Evolutionary conservation across 2,329 filamentous ascomycete species (phyloP), one percentile per base, ranked within the genome.

Genomic region (Pseudocercospora fijiensis): DNA sequence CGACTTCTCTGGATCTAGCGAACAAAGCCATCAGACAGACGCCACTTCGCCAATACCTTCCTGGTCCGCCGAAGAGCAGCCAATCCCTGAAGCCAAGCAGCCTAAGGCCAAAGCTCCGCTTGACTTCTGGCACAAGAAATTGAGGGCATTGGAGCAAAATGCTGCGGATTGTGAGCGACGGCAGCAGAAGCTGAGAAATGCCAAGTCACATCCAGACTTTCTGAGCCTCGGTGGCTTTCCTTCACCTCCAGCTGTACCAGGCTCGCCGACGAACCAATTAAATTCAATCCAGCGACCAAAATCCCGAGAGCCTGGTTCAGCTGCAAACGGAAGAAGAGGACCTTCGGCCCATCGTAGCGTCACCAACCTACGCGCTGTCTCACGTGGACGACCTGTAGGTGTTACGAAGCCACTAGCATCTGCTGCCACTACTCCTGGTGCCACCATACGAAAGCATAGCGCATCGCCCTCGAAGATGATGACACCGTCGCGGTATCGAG

Each of bases 111-210:
- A 78, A 71, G 76, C 74, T 71, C 76, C 79, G 65, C 76, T 80
- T 62, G 79, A 82, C 71, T 79, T 82, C 73, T 86, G 84, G 84
- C 79, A 80, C 68, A 81, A 82, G 74, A 83, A 83, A 71, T 74
- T 82, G 65, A 81, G 80, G 75, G 79, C 78, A 70, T 72, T 84
- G 71, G 78, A 82, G 73, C 80, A 83, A 73, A 82, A 82, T 72
- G 77, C 80, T 72, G 76, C 78, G 67, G 76, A 77, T 63, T 73
- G 75, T 16, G 74, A 75, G 74, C 74, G 79, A 76, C 75, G 78
- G 77, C 72, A 82, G 72, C 77, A 70, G 27, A 69, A 58, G 18
- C 62, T 75, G 49, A 66, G 73, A 27, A 66, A 72, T 16, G 68
- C 72, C 11, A 71, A 73, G 43, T 75, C 72, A 41, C 72, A 76